Base-by-base conservation (phyloP, 495 filamentous ascomycete species). In the Lasiosphaeria miniovina region DNA sequence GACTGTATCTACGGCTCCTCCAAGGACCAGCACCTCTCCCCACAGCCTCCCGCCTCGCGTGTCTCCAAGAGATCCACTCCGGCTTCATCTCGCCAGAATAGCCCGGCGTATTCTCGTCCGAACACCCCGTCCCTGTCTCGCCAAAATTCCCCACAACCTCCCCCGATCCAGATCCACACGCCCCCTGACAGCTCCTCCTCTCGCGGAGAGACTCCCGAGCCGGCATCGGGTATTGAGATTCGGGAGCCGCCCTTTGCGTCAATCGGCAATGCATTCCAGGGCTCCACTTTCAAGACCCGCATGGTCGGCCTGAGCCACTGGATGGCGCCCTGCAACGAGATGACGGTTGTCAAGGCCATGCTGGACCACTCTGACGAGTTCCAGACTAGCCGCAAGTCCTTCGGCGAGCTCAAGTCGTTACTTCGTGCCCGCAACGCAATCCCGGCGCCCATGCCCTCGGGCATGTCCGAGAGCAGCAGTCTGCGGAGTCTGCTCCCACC, bases 221-320 rank as follows among this genome's bases (percentile, higher is more conserved):
- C 41, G 8, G n/a, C 35, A 53, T 58, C 55, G 55, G 33, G 10
- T 17, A 11, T 45, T 15, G 24, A 36, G n/a, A 0, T 17, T 11
- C n/a, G 34, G 34, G 35, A 54, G 6, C 49, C 49, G 15, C 49
- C 17, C 32, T 24, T 31, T 31, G 3, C 54, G 10, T 40, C 38
- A 48, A 11, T 40, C 33, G 55, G 35, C 34, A 55, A 54, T 40
- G 52, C 51, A 4, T 61, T 65, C 50, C 40, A 45, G 35, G 55
- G 50, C 41, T 54, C 56, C 1, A 59, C 51, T 1, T 54, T 48
- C 55, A 65, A 62, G 54, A 68, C 58, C 12, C 62, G 63, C 36
- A 55, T 68, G 46, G 50, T 65, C n/a, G 63, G 65, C 0, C 36
- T 65, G 7, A 66, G 63, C 36, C 65, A 66, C 43, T 66, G 65